Evolutionary conservation across 1,139 yeast species (phyloP), one percentile per base, ranked within the genome.

Genomic region (Yarrowia galli): DNA sequence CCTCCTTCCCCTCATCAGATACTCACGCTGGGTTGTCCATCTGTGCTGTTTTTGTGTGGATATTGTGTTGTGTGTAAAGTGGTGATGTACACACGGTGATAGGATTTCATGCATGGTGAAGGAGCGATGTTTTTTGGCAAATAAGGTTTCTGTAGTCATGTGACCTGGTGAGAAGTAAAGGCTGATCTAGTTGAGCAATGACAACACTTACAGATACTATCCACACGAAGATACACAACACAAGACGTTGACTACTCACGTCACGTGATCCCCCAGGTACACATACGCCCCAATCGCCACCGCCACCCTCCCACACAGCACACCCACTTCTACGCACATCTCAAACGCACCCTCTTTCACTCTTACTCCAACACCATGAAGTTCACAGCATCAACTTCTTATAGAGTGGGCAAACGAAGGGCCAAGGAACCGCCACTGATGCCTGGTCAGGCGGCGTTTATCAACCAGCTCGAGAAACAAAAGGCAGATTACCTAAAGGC

Each of bases 321-420:
- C n/a, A n/a, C n/a, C n/a, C n/a, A n/a, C n/a, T n/a, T n/a, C n/a
- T n/a, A n/a, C n/a, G n/a, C n/a, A n/a, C 28, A 25, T 3, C 28
- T 25, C 28, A 25, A 4, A 25, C 28, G 7, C 28, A n/a, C 7
- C 13, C 23, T 1, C 45, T 8, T 5, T 15, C 23, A 10, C 49
- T 9, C 16, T 2, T 25, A 15, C 25, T 42, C 15, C 6, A 10
- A 6, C 25, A 20, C 48, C n/a, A 72, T 84, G 80, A 72, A 84
- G 79, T 72, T 82, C 83, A 84, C 85, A 80, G 71, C 70, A 18
- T 70, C 71, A 1, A 48, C 66, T 9, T 54, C 71, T 1, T 69
- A 70, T 15, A 23, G 68, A 42, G 69, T 69, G n/a, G 42, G 49
- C 12, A 67, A 58, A 22, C 40, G 66, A 18, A 65, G 58, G 13